phyloP scores from a whole-genome alignment of 2,329 filamentous ascomycete species.

The Ophiostoma piceae region DNA sequence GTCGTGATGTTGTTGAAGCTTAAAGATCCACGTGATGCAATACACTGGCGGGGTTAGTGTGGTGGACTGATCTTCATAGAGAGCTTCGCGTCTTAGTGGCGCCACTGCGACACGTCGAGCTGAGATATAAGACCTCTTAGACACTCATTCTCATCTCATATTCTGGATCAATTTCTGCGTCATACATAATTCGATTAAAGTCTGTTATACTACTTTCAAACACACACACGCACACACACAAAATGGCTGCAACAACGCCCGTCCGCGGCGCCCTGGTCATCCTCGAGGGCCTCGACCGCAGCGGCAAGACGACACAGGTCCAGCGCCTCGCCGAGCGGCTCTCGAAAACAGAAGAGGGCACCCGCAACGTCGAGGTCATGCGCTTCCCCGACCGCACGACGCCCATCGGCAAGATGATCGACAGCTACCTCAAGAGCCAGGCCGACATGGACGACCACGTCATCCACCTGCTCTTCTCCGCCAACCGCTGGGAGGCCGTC shows the following conservation, averaged over 20 bases:
- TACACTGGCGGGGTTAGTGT: neutral
- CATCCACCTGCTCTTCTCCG: slow-evolving; percentile 84
- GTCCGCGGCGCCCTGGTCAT: slow-evolving; percentile 69
- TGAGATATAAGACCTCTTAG: neutral
- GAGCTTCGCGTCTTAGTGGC: slow-evolving; percentile 9
- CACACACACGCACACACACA: neutral
- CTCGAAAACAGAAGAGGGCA: slow-evolving; percentile 37
- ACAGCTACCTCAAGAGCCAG: slow-evolving; percentile 69
- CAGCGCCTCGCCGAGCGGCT: slow-evolving; percentile 54
- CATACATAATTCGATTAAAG: neutral
- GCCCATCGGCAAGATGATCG: slow-evolving; percentile 80
- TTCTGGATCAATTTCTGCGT: neutral
- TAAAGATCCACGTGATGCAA: slow-evolving; percentile 3
- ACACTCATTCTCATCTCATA: neutral
- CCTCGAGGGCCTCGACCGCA: slow-evolving; percentile 82
- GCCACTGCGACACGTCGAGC: neutral
- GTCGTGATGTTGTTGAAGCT: neutral
- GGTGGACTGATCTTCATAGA: neutral
- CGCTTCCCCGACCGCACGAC: slow-evolving; percentile 73
- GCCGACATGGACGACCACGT: slow-evolving; percentile 77
- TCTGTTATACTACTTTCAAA: neutral
- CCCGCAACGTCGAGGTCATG: slow-evolving; percentile 44
- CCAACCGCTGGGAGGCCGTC: slow-evolving; percentile 79
- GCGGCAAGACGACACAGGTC: slow-evolving; percentile 90
- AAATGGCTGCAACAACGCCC: slow-evolving; percentile 6